Evolutionary conservation across 1,284 basidiomycete species (phyloP), one percentile per base, ranked within the genome.

Genomic region (Heterobasidion parviporum): DNA sequence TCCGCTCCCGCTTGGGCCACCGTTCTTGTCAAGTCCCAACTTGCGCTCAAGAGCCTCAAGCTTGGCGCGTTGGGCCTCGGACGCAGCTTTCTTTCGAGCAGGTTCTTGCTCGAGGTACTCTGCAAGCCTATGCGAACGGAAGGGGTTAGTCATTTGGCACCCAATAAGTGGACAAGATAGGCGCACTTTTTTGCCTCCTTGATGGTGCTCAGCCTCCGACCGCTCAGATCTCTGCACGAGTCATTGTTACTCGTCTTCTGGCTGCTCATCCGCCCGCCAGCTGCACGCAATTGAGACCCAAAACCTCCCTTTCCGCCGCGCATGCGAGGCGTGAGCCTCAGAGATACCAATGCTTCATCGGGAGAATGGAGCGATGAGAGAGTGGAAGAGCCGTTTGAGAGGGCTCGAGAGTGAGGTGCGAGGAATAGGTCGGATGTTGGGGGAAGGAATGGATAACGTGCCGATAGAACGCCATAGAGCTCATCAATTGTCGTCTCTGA

Each of bases 281-380:
- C 94, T 0, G 97, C 96, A 67, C 96, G 84, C 60, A 99, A 79
- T 77, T 98, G 94, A 26, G 89, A 91, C 8, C 97, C 96, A 67
- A 99, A 99, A 53, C 96, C 96, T 66, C 97, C 96, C 72, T 99
- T 99, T 50, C 97, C 97, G 58, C 96, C 96, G 9, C 78, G 77
- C 9, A 96, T 68, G 35, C 87, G 75, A 0, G 88, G 87, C 1
- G 79, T 72, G n/a, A 92, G 73, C 0, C 88, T 78, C 5, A 92
- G 70, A 2, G 77, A 78, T 16, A 90, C 70, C 12, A 89, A 67
- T 6, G 61, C 59, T 7, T 55, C 55, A 12, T 60, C 56, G 2
- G 48, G 53, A 12, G 58, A 61, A 61, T 70, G 69, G 18, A 84
- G 73, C 3, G 77, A 75, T 8, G 76, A 78, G 10, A 85, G 62